Evolutionary conservation across 257 asterid genomes (phyloP).

Genomic region (Dorcoceras hygrometricum): DNA sequence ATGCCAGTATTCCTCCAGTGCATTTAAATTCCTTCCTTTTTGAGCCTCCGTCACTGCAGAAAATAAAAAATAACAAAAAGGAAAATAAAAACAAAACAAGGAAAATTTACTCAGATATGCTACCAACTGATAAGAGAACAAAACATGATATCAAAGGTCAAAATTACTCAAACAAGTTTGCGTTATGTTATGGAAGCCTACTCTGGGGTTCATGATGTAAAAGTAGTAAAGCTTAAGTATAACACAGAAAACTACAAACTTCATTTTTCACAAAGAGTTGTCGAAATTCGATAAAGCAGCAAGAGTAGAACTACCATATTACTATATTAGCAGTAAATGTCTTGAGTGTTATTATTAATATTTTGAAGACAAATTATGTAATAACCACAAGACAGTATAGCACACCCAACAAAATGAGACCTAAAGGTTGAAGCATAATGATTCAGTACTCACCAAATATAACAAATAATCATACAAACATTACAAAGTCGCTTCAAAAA

Average conservation of each 20-base stretch:
- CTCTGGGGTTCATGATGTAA: background rate
- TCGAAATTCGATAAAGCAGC: background rate
- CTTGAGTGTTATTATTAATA: too few relatives aligned
- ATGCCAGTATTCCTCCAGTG: constrained; percentile 81
- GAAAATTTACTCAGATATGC: background rate
- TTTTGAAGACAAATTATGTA: too few relatives aligned
- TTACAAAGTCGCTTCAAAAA: background rate
- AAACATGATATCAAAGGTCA: constrained; percentile 3
- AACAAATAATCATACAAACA: background rate
- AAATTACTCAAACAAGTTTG: constrained; percentile 10
- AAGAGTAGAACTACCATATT: background rate
- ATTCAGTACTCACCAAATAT: constrained; percentile 14
- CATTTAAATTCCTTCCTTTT: constrained; percentile 61
- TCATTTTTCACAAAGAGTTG: background rate
- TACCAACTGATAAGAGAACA: background rate
- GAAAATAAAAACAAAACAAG: constrained; percentile 5
- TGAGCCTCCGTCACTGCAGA: constrained; percentile 33
- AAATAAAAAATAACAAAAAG: background rate
- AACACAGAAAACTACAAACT: background rate
- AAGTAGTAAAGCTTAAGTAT: background rate
- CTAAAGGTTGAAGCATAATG: background rate
- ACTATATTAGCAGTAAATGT: too few relatives aligned
- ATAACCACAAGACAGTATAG: background rate
- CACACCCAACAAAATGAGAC: background rate
- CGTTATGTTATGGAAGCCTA: background rate